Evolutionary conservation across 805 yeast genomes (phyloP), one percentile per base, ranked within the genome.

Genomic region (Dipodascopsis uninucleata): DNA sequence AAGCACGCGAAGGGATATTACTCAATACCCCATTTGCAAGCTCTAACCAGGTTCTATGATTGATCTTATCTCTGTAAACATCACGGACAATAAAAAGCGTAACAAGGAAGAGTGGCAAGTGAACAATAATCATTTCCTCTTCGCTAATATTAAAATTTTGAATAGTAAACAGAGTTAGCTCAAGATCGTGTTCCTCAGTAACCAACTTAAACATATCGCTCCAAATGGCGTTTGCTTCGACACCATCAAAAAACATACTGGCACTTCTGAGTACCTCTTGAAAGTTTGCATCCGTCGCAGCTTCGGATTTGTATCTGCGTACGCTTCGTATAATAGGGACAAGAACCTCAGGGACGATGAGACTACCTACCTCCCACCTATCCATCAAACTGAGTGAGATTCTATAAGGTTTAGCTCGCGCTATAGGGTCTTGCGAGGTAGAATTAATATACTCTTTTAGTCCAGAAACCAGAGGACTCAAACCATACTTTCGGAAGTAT

Each of bases 301-400:
- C 60, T 32, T 52, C 58, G 34, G 53, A 47, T 14, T 21, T 58
- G 43, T 57, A 64, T 12, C 59, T 45, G 34, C 69, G 69, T 2
- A 81, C 72, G 3, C 78, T 69, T 41, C 64, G 54, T 38, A 93
- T 63, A 2, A 85, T 69, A 0, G 94, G 90, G 0, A 77, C 65
- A 35, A 93, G 76, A 5, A 89, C 62, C 21, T 69, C 64, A 0
- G 96, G 94, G 0, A 88, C 78, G 1, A 90, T 68, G 10, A 75
- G 62, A 8, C 81, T 78, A 9, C 96, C 94, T 32, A 93, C 80
- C 63, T 93, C 98, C 97, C 97, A 93, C 50, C 87, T 77, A 60
- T 93, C 97, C 80, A 89, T 77, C 3, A 89, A 71, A 0, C 93
- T 78, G 3, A 81, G 67, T 1, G 86, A 73, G 4, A 90, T 80